Percentiles rank a stretch among this genome's conserved stretches.
Evolutionary conservation across 495 filamentous ascomycete genomes (phyloP).

Genomic region (Haplographium delicatum): DNA sequence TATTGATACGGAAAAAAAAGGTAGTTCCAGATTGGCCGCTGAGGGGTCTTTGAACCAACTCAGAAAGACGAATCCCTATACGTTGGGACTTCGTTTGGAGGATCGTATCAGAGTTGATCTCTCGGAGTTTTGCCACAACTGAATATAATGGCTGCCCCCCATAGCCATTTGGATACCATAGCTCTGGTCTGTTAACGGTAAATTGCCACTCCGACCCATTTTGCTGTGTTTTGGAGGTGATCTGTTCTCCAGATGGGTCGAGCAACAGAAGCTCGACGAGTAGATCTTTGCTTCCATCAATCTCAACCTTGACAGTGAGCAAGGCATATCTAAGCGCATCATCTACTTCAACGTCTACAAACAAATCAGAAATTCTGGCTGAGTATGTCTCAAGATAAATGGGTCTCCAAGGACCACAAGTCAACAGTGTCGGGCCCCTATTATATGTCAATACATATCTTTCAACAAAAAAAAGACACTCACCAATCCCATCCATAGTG

Average conservation of each 20-base stretch:
- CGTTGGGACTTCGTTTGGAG: slow-evolving; percentile 47
- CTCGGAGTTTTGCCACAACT: slow-evolving; percentile 44
- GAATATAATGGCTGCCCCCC: slow-evolving; percentile 5
- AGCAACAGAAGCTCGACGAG: slow-evolving; percentile 48
- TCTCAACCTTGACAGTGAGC: slow-evolving; percentile 16
- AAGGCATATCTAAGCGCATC: slow-evolving; percentile 31
- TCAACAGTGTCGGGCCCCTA: slow-evolving; percentile 68
- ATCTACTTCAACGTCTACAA: slow-evolving; percentile 24
- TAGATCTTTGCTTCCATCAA: slow-evolving; percentile 26
- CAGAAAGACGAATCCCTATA: not conserved
- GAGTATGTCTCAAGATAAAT: slow-evolving; percentile 57
- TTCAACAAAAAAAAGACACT: no score
- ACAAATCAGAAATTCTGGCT: slow-evolving; percentile 50
- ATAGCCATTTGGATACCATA: slow-evolving; percentile 5
- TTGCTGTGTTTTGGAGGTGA: slow-evolving; percentile 43
- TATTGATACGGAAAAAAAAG: slow-evolving; percentile 3
- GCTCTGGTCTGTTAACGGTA: not conserved
- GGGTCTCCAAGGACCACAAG: slow-evolving; percentile 68
- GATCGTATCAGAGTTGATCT: slow-evolving; percentile 29
- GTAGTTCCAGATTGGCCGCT: not conserved
- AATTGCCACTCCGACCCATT: not conserved
- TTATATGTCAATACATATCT: no score
- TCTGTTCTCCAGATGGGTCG: slow-evolving; percentile 39
- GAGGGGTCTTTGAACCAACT: not conserved
- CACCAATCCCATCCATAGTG: slow-evolving; percentile 41